Evolutionary conservation across 768 basidiomycete genomes (phyloP), one percentile per base, ranked within the genome.

Genomic region (Filobasidium wieringae): DNA sequence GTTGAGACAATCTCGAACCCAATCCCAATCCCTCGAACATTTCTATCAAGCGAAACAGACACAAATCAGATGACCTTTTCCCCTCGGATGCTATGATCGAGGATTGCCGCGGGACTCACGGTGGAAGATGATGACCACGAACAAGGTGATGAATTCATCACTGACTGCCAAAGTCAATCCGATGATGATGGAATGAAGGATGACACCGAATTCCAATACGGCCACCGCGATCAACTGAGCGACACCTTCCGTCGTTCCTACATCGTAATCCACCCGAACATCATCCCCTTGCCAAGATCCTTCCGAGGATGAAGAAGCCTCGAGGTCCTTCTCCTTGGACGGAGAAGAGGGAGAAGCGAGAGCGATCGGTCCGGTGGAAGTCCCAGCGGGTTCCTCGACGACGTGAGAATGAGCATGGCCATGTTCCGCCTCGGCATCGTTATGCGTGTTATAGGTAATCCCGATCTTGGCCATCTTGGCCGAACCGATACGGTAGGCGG

Each of bases 111-210:
- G 26, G 31, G 15, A 81, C 86, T 68, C 70, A 90, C 89, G 92
- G 68, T 96, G 93, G 76, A 92, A 91, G 66, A 90, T 76, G 26
- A 95, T 72, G 52, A 97, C 93, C 58, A 88, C 76, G 70, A 95
- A 90, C n/a, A 99, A 80, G 17, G 85, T 74, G 63, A 81, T 87
- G 76, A 96, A 95, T 33, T 80, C 70, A 4, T 79, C 74, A 64
- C 84, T 82, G n/a, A 91, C 88, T n/a, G 90, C 91, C 37, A 96
- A 80, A 0, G 93, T 92, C 31, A 96, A 76, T 0, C 92, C 92
- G 60, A 95, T 86, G 50, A 93, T 78, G 7, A 90, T 67, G 72
- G 87, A 89, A 68, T 92, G 91, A 31, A 96, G 73, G 5, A 89
- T 72, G 30, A 96, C 88, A 65, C 93, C 93, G 66, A 95, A 93